Evolutionary conservation across 805 yeast species (phyloP), one percentile per base, ranked within the genome.

Genomic region (Kuraishia molischiana): DNA sequence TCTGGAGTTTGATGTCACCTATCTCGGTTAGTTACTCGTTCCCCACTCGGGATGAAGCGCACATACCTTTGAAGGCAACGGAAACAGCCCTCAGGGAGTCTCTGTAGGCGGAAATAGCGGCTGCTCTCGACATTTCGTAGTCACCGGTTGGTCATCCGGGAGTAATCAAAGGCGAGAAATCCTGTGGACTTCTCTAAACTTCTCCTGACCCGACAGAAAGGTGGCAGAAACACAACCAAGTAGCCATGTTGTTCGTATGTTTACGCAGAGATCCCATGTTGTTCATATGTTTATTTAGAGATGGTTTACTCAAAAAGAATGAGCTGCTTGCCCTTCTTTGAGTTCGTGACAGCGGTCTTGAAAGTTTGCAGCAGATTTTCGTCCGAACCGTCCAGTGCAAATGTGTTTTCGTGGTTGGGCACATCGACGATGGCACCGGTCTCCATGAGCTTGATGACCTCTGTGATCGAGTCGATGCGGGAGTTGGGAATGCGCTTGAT

Each of bases 11-110:
- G 1, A 45, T 8, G 46, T 77, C 85, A 5, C 65, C 64, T 32
- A 20, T 19, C 15, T 6, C 18, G 9, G 17, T 10, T 17, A 19
- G 10, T 13, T 26, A 31, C 14, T 28, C 17, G 6, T 18, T 22
- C 29, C 17, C 17, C 33, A 29, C 20, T 22, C 10, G 24, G 22
- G 13, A 24, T 8, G n/a, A 11, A 9, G 6, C 35, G 21, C 29
- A 56, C 56, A 3, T 40, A 50, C 61, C 59, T 20, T 59, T 56
- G 51, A 83, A 83, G 0, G 84, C 85, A 3, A 73, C 46, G 22
- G 63, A 61, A 0, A 85, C 75, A 6, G 90, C 85, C 47, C 85
- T 69, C 24, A 82, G 57, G 2, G 85, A 81, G 36, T 65, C 63
- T 56, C 82, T 72, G 53, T 80, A 83, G 0, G 87, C 86, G 9